Evolutionary conservation across 495 filamentous ascomycete species (phyloP), one percentile per base, ranked within the genome.

Genomic region (Podospora fimiseda): DNA sequence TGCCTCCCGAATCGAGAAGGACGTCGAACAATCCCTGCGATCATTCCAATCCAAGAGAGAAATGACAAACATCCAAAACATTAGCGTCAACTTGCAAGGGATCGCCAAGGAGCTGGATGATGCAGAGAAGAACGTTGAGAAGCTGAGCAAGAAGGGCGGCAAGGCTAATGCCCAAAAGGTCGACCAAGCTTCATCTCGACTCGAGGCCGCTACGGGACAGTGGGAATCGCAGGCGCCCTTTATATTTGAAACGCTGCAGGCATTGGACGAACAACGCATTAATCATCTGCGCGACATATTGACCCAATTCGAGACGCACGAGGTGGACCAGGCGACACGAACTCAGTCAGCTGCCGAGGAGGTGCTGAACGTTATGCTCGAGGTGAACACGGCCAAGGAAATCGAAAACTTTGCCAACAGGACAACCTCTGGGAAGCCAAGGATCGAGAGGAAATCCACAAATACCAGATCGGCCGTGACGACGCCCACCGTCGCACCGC

Each of bases 171-270:
- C 83, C n/a, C 82, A 84, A 36, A 95, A 89, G 68, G 80, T 95
- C 37, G 87, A 92, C 8, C 77, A 76, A 47, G 93, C 92, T 3
- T 73, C 83, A 0, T 72, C 83, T 11, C 82, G 86, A 41, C 78
- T 93, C 13, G 87, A 95, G 46, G 83, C 80, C 58, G 86, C 90
- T 3, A 81, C 72, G 44, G 80, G 84, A 55, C 87, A 95, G 66
- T 99, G 94, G 94, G 86, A 96, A 30, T 94, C 93, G 8, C 88
- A 95, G 65, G 89, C 94, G 30, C 94, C 94, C 6, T 97, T 88
- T 69, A 85, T 96, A 50, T 97, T 94, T 64, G 94, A 97, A 68
- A 89, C 86, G 53, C 81, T 99, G 15, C 94, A 99, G 67, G 84
- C 89, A 6, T 73, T 90, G 15, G 94, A 99, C 54, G 94, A 99